Evolutionary conservation across 805 yeast species (phyloP).

Genomic region (Schwanniomyces sp.): DNA sequence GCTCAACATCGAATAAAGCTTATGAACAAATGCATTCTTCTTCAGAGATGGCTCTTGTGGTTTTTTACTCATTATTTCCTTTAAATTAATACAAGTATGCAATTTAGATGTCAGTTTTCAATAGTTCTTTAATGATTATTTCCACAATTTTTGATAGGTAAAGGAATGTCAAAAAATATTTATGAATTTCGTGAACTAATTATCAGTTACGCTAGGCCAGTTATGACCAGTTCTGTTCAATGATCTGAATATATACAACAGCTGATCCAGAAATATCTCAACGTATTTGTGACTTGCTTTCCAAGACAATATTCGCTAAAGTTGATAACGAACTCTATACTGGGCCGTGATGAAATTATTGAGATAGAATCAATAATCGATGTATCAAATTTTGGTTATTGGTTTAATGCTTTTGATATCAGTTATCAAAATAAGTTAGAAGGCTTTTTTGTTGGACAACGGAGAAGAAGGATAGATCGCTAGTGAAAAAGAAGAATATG

Average conservation of each 20-base stretch:
- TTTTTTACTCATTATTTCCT: slow-evolving; percentile 21
- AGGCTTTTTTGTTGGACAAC: background rate
- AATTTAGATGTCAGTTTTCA: background rate
- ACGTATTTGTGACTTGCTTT: background rate
- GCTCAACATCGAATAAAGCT: slow-evolving; percentile 39
- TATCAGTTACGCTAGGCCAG: too few relatives aligned
- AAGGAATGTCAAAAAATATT: too few relatives aligned
- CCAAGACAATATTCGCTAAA: background rate
- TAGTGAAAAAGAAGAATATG: background rate
- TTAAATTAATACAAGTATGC: background rate
- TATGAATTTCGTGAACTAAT: too few relatives aligned
- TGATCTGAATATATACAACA: background rate
- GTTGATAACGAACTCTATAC: background rate
- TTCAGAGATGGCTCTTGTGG: slow-evolving; percentile 32
- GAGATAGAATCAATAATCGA: background rate
- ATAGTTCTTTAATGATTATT: too few relatives aligned
- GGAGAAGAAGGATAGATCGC: background rate
- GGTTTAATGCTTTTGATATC: background rate
- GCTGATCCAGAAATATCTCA: background rate
- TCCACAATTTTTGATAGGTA: too few relatives aligned
- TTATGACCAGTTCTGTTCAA: background rate
- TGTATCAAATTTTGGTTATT: background rate
- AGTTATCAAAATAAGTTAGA: background rate
- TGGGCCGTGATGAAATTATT: background rate
- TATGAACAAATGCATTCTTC: slow-evolving; percentile 60